Evolutionary conservation across 306 rosid genomes (phyloP), one percentile per base, ranked within the genome.

Genomic region (Gleditsia sinensis): DNA sequence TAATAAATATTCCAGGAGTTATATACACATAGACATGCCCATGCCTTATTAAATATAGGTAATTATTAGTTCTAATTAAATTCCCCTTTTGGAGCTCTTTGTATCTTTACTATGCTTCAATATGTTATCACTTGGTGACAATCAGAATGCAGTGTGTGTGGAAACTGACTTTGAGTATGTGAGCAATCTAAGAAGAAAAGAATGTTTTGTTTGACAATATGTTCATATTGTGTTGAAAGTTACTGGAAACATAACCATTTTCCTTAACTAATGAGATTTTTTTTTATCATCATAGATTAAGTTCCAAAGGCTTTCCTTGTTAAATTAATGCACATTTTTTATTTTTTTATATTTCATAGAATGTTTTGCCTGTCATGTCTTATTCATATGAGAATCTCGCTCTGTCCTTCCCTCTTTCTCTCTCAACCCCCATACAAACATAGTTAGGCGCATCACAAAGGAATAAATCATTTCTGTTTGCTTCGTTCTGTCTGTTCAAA

Each of bases 401-500:
- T 45, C 50, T 81, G 73, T 80, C 77, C 67, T 49, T 50, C 54
- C 67, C 23, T n/a, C 68, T 34, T 4, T 67, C 66, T 73, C 74
- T 71, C 55, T 46, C 77, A 56, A 54, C 77, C 74, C 76, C 60
- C 75, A 75, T 69, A 74, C 84, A 73, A 79, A 75, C 77, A 80
- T 36, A 71, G 72, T 45, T 80, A 46, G 83, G 81, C 67, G 79
- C 78, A 82, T 83, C 85, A 82, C 86, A 81, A 80, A 84, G 78
- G 84, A 83, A 84, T 76, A 80, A 78, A 84, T 71, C 85, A 85
- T 75, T 83, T 83, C 89, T 64, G 75, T 60, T 53, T 75, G 75
- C 72, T 87, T 83, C 79, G 86, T 80, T 86, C 80, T 65, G 74
- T 86, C 82, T 82, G 85, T 86, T 84, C 79, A 76, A 80, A 76